phyloP scores from a whole-genome alignment of 2,329 filamentous ascomycete genomes.

The Fusarium denticulatum region DNA sequence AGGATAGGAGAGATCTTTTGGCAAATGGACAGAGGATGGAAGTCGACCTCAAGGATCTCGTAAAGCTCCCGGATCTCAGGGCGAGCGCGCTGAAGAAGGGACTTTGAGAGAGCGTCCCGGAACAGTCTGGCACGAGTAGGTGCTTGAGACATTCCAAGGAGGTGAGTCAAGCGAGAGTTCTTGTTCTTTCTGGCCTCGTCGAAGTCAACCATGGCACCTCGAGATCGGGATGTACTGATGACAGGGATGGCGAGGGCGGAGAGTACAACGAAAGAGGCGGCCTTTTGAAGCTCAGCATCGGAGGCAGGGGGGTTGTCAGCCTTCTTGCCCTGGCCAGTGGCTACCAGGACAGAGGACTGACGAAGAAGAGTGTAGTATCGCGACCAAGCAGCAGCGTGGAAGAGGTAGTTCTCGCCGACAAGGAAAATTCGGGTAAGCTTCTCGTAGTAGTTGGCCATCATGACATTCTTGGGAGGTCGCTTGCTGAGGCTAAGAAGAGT shows the following conservation, averaged over 20 bases:
- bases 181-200: slow-evolving; percentile 99
- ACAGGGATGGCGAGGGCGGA: slow-evolving; percentile 98
- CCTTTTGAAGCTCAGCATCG: slow-evolving; percentile 91
- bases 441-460: slow-evolving; percentile 99
- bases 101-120: slow-evolving; percentile 95
- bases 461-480: slow-evolving; percentile 96
- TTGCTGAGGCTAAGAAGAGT: slow-evolving; percentile 97
- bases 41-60: slow-evolving; percentile 98
- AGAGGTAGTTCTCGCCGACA: slow-evolving; percentile 98
- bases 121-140: slow-evolving; percentile 91
- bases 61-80: slow-evolving; percentile 97
- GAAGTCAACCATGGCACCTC: slow-evolving; percentile 94
- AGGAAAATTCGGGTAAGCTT: slow-evolving; percentile 98
- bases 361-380: slow-evolving; percentile 97
- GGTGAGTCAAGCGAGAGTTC: slow-evolving; percentile 95
- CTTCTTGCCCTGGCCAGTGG: slow-evolving; percentile 88
- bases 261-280: slow-evolving; percentile 93
- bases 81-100: slow-evolving; percentile 88
- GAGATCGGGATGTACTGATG: slow-evolving; percentile 97
- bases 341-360: slow-evolving; percentile 84
- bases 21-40: slow-evolving; percentile 98
- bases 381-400: slow-evolving; percentile 98
- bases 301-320: slow-evolving; percentile 91
- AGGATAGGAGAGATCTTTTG: slow-evolving; percentile 98
- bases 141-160: slow-evolving; percentile 90